Evolutionary conservation across 352 stramenopile species (phyloP).

Genomic region (Pythium volutum): DNA sequence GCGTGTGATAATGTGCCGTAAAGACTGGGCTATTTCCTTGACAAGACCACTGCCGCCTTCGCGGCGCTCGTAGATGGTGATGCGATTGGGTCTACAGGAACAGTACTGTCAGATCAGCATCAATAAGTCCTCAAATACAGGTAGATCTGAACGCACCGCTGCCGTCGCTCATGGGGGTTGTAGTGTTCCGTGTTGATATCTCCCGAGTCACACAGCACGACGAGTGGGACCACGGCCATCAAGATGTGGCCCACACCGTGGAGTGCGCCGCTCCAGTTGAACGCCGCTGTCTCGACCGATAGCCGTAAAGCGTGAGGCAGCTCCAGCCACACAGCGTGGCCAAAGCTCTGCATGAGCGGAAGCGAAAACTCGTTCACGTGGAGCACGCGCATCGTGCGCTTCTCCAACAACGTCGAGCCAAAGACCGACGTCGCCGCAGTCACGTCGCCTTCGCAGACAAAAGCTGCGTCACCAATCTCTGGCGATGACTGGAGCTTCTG

Average conservation of each 20-base stretch:
- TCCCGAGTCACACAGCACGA: slow-evolving; percentile 85
- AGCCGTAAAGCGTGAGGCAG: slow-evolving; percentile 53
- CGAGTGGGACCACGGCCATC: slow-evolving; percentile 90
- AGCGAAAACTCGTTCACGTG: slow-evolving; percentile 91
- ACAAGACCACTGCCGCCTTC: slow-evolving; percentile 88
- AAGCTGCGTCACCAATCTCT: slow-evolving; percentile 13
- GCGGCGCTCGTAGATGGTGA: slow-evolving; percentile 88
- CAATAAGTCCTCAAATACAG: not conserved
- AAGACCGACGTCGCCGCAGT: slow-evolving; percentile 79
- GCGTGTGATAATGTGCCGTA: slow-evolving; percentile 57
- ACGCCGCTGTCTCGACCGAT: slow-evolving; percentile 33
- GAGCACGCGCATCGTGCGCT: slow-evolving; percentile 70
- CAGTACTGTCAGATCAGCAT: not conserved
- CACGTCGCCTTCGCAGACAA: slow-evolving; percentile 66
- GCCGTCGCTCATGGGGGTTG: slow-evolving; percentile 65
- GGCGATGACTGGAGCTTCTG: not conserved
- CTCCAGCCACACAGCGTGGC: slow-evolving; percentile 95
- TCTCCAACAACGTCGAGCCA: slow-evolving; percentile 84
- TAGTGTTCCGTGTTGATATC: slow-evolving; percentile 88
- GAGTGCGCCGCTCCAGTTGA: slow-evolving; percentile 48
- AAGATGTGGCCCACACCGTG: slow-evolving; percentile 91
- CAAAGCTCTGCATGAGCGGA: slow-evolving; percentile 95
- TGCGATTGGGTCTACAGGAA: slow-evolving; percentile 54
- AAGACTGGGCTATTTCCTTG: slow-evolving; percentile 60
- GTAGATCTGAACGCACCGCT: slow-evolving; percentile 30